Percentiles rank a stretch among this genome's conserved stretches.
Conservation (phyloP, 2,329 filamentous ascomycete genomes). For the Sclerotinia minor region DNA sequence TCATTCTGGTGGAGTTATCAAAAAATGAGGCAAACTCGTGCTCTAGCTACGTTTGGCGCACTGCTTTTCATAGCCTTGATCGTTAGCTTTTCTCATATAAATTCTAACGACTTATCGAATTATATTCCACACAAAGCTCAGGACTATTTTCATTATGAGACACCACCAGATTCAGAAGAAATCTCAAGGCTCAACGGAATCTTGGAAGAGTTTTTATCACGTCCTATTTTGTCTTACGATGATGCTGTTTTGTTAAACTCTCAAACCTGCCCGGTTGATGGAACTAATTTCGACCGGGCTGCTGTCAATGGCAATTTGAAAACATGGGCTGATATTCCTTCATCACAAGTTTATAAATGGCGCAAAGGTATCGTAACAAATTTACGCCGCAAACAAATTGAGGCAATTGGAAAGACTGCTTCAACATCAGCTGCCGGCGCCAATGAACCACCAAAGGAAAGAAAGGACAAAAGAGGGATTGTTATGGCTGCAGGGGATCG, state of each 20-base stretch:
- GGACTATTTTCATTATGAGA: conserved; percentile 9
- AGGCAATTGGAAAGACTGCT: conserved; percentile 12
- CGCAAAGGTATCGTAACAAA: conserved; percentile 28
- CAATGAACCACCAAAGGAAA: neutral
- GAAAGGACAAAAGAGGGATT: conserved; percentile 28
- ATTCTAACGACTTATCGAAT: conserved; percentile 1
- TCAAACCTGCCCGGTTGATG: conserved; percentile 28
- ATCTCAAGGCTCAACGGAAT: conserved; percentile 7
- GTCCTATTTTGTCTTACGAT: conserved; percentile 27
- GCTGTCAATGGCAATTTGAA: conserved; percentile 25
- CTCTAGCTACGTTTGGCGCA: neutral
- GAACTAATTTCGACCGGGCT: conserved; percentile 29
- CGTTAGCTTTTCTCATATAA: conserved; percentile 10
- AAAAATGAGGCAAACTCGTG: conserved; percentile 13
- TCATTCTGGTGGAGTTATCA: neutral
- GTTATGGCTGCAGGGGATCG: conserved; percentile 33
- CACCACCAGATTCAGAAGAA: conserved; percentile 3
- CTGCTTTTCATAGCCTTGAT: conserved; percentile 7
- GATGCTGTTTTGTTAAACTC: conserved; percentile 28
- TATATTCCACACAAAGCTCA: conserved; percentile 18
- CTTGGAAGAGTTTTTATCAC: conserved; percentile 19
- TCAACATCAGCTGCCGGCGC: neutral
- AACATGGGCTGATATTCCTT: conserved; percentile 28
- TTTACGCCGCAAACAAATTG: conserved; percentile 20
- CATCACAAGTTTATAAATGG: conserved; percentile 29